Evolutionary conservation across 805 yeast genomes (phyloP), one percentile per base, ranked within the genome.

Genomic region (Teunomyces gatunensis): DNA sequence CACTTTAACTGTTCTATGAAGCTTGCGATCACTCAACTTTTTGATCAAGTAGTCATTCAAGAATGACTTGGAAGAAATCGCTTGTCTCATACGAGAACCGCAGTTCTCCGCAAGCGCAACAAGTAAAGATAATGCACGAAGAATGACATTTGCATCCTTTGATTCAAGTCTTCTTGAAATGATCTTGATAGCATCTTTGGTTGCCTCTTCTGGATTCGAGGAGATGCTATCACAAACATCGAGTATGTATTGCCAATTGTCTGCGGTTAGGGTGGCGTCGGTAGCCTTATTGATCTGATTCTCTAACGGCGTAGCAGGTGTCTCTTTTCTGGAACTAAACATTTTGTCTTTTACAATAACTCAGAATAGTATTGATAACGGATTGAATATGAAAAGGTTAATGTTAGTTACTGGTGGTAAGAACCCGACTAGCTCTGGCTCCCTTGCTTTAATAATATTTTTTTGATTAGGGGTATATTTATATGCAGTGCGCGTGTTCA

Each of bases 1-100:
- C 43, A 70, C 63, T 63, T 88, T 88, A 45, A 94, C 86, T 3
- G 81, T 75, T 23, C 71, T 64, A 68, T 91, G 96, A 28, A 85
- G 78, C 33, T 71, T 64, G 6, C 71, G 60, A 55, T 82, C 87
- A 7, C 81, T 70, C 51, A 89, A 67, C 46, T 73, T 69, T 47
- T 61, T 64, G 23, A 71, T 47, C 25, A 73, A 56, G 6, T 54
- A 42, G n/a, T 66, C 73, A 36, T 64, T 60, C 40, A 69, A 53
- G 49, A 73, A 73, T 9, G 63, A 45, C 44, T 60, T 64, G 13
- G 75, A 52, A 15, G 77, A 75, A 27, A 73, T 73, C 45, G 69
- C 74, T 51, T 72, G 77, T 49, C 66, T 62, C 73, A 73, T 71
- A 23, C 76, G 51, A 3, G 74, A 70, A 2, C 78, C 78, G 54